Evolutionary conservation across 192 early-diverging fungal species (phyloP), one percentile per base, ranked within the genome.

Genomic region (Chytriomyces confervae): DNA sequence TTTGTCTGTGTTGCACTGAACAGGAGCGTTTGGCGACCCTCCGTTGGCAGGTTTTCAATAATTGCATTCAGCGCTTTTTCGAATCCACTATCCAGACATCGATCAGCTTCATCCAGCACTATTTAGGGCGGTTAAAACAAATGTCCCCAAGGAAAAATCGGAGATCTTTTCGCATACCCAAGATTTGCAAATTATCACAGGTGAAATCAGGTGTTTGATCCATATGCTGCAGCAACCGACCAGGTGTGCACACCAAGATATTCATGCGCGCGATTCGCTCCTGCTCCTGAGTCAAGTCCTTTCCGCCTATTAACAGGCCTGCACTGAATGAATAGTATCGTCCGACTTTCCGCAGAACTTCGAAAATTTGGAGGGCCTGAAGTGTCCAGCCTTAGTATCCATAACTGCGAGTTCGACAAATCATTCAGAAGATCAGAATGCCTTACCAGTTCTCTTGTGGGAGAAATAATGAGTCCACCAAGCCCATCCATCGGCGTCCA

Each of bases 1-100:
- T 96, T 96, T 13, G 97, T 98, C 87, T 98, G 96, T 9, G 97
- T 99, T 6, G 97, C 97, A 50, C 96, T 97, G 71, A 99, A 99
- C 61, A 99, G 82, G 75, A 98, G 86, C 3, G 97, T 99, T 77
- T 97, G 96, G 43, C 97, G 86, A 48, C 74, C 74, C 43, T 93
- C 83, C 44, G 80, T 87, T 16, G 96, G 96, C 80, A 99, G 79
- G 73, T 95, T 92, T 36, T 83, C 87, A 49, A 99, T 90, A 77
- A 99, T 99, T 6, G 90, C 90, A 51, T 93, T 91, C 63, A 99
- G 88, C 49, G 93, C 92, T 71, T 91, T 92, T 79, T 98, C 95
- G 82, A 99, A 99, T 66, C 96, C 97, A 78, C 91, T 88, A 75
- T 99, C 96, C 74, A 99, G 83, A 90, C 97, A 95, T 73, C 96